Base-by-base conservation (phyloP, 495 filamentous ascomycete genomes). In the Amphirosellinia nigrospora region DNA sequence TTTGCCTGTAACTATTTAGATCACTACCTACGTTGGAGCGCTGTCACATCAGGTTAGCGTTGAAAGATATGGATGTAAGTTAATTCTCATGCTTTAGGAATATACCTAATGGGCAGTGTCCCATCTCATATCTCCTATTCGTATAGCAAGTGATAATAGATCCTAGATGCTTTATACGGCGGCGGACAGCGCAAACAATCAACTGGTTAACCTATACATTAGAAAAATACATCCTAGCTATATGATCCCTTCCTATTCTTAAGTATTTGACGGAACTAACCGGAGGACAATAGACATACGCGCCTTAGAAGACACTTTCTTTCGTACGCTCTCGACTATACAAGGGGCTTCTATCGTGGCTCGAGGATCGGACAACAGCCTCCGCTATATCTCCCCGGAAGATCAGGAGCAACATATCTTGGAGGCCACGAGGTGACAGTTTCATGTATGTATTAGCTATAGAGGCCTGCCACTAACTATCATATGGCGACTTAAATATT, bases 161-260 rank as follows among this genome's bases (percentile, higher is more conserved):
- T 61, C 66, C 4, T 61, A 28, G 55, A 34, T 62, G 36, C 23
- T 62, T 28, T 62, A 62, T 50, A 62, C 61, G 55, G 36, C 32
- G 19, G 32, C 23, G 5, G 38, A 69, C 41, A 69, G 38, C 21
- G 15, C 19, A 23, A 69, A 32, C 15, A 62, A 62, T 36, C 56
- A 69, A 16, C 41, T 62, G n/a, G 41, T 62, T 19, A 21, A n/a
- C 34, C 43, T 69, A 30, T 62, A 69, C 66, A 60, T 60, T 30
- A 15, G 36, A 15, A 45, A 48, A 8, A 68, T 68, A 26, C 34
- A 43, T 32, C 39, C 53, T 16, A n/a, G 28, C 34, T 59, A 53
- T 68, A 39, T 13, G 53, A n/a, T n/a, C n/a, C 30, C 26, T 19
- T 2, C 4, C 21, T 21, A 59, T 32, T 30, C 19, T 8, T 1